These are phyloP conservation scores for Debaryomyces prosopidis DNA, from an alignment of 805 yeast species.

Conservation along the genomic window DNA sequence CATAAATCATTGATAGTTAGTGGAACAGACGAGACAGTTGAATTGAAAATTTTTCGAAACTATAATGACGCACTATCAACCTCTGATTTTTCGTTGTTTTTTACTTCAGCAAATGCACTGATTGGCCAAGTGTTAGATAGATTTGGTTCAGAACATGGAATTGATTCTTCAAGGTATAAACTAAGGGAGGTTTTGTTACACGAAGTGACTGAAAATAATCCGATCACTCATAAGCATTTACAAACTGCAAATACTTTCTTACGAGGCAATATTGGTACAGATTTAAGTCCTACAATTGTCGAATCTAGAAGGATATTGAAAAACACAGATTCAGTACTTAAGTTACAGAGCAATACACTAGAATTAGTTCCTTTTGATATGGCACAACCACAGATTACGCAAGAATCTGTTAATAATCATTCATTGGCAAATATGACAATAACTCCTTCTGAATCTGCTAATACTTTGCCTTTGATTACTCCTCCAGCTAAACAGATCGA, in stretches of 20 bases:
- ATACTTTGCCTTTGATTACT: constrained; percentile 19
- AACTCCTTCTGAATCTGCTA: constrained; percentile 28
- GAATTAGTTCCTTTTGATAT: constrained; percentile 17
- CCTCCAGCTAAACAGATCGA: constrained; percentile 22
- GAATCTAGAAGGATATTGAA: constrained; percentile 5
- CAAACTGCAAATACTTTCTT: constrained; percentile 4
- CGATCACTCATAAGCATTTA: background rate
- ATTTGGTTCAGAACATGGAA: constrained; percentile 28
- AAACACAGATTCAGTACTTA: constrained; percentile 12
- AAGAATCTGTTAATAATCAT: constrained; percentile 3
- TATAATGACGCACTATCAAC: background rate
- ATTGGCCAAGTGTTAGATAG: constrained; percentile 24
- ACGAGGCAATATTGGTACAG: constrained; percentile 3
- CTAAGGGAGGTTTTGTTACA: constrained; percentile 19
- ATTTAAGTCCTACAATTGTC: background rate
- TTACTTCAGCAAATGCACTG: constrained; percentile 7
- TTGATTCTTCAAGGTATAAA: constrained; percentile 25
- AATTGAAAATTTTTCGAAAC: constrained; percentile 2
- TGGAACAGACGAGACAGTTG: background rate
- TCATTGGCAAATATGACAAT: constrained; percentile 21
- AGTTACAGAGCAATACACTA: constrained; percentile 14
- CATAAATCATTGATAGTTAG: background rate
- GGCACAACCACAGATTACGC: background rate
- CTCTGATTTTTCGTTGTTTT: background rate
- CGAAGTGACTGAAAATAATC: constrained; percentile 1